Percentiles rank a stretch among this genome's conserved stretches.
These are phyloP conservation scores for Chlorella sorokiniana DNA, from an alignment of 139 green algal species.

Conservation along the genomic window DNA sequence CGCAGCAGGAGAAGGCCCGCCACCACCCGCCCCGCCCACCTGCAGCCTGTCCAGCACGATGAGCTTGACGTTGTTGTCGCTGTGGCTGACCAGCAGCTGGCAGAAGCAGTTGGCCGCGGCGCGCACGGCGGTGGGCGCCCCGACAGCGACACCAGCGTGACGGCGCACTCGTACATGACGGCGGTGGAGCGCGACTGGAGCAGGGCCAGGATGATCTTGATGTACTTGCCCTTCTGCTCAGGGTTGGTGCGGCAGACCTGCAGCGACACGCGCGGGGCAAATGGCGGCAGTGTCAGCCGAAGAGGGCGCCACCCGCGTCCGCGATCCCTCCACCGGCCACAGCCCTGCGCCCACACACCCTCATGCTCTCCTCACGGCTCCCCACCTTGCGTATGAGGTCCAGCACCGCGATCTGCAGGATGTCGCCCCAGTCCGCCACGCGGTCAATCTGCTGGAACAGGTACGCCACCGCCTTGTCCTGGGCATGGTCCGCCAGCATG, in stretches of 20 bases:
- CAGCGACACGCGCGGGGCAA: neutral
- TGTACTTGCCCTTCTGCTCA: slow-evolving; percentile 93
- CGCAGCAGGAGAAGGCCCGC: neutral
- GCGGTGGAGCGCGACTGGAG: slow-evolving; percentile 81
- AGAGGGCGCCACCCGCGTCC: neutral
- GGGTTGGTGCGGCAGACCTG: slow-evolving; percentile 86
- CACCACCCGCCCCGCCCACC: slow-evolving; percentile 36
- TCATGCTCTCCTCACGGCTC: neutral
- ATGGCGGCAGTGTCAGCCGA: neutral
- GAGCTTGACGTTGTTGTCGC: slow-evolving; percentile 99
- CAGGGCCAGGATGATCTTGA: slow-evolving; percentile 98
- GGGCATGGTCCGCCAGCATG: slow-evolving; percentile 84
- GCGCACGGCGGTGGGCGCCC: slow-evolving; percentile 93
- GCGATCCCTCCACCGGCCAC: neutral
- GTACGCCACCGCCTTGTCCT: slow-evolving; percentile 85
- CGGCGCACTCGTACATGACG: slow-evolving; percentile 97
- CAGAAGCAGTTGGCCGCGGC: slow-evolving; percentile 98
- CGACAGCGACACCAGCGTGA: slow-evolving; percentile 87
- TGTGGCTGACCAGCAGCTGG: slow-evolving; percentile 93
- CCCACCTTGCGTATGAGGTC: slow-evolving; percentile 94
- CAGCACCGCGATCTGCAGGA: slow-evolving; percentile 95
- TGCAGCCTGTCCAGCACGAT: slow-evolving; percentile 95
- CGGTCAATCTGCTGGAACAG: slow-evolving; percentile 89
- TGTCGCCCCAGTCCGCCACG: slow-evolving; percentile 90
- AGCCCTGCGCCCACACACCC: neutral